Base-by-base conservation (phyloP, 2,329 filamentous ascomycete species). In the Emericellopsis cladophorae region DNA sequence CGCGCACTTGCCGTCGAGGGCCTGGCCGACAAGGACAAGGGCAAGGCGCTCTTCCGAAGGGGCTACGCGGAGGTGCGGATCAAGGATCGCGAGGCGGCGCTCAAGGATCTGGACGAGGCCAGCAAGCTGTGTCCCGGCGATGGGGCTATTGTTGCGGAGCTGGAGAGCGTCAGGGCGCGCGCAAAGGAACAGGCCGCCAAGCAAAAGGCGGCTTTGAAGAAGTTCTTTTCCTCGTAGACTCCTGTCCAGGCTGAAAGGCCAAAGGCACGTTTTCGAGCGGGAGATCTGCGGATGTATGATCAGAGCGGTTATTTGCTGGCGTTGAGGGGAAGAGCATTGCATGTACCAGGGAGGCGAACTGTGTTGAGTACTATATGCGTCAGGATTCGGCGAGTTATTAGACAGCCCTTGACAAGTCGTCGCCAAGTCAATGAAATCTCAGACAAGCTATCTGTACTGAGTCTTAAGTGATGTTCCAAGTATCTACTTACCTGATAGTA, bases 121-220 rank as follows among this genome's bases (percentile, higher is more conserved):
- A 76, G 80, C 61, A 76, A 74, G 53, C 67, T 95, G 40, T 78
- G 73, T 1, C 89, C 90, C 1, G 71, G 68, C 15, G 90, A 96
- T 59, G 76, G 72, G 1, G 84, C 76, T 37, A 77, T 96, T 48
- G 62, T 68, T 45, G 82, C 77, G 52, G 88, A 95, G 65, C 71
- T 93, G 41, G 72, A 74, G 15, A 64, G 71, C n/a, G 79, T 92
- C 40, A 94, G 89, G 75, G 81, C 81, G 66, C 77, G 72, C 52
- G 74, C 83, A 22, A 72, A 77, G 10, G 84, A 81, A 43, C 74
- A 82, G 46, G 72, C 78, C 46, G 83, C 84, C 58, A 94, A 89
- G 76, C 86, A 95, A 70, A 93, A 89, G 75, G 86, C 84, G 51
- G 83, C 81, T 6, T 94, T 90, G 59, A 84, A 83, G 67, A 96